Evolutionary conservation across 768 basidiomycete species (phyloP), one percentile per base, ranked within the genome.

Genomic region (Coprinellus micaceus): DNA sequence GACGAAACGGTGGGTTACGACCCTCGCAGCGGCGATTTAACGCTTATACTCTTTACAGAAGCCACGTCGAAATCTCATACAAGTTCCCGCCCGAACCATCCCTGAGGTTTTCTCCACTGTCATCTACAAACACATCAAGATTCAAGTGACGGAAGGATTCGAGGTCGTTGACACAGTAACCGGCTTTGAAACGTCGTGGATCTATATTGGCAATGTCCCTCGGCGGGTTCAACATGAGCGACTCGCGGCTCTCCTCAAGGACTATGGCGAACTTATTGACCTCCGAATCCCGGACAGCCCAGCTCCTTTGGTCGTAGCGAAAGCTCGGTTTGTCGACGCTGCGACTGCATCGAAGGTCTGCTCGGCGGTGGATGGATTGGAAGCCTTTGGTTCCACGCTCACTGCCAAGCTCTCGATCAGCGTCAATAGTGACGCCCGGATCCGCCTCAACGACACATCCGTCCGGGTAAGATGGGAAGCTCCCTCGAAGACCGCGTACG

Each of bases 161-260:
- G 89, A 93, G 60, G 83, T 62, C 28, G 41, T 47, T 3, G 52
- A 56, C 2, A 17, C 90, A 45, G 78, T 78, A 29, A 66, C 81
- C 0, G 90, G 91, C 0, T 88, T 90, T 40, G 89, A 93, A 62
- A 84, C 85, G 0, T 79, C 78, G 5, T 83, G 82, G 73, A 63
- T 91, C 9, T 71, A 77, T 36, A 59, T 92, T 1, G 72, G 73
- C 4, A 80, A 84, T 22, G 63, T 91, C 3, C 79, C 81, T 0
- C 37, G 58, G 0, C 58, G 58, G 0, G 71, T 77, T 13, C 67
- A 70, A 1, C 59, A 69, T 0, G 62, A 58, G 0, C 68, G 70
- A 0, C 56, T 91, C 9, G 58, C 58, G 2, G 39, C 62, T 1
- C 51, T 83, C 0, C 69, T 88, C 17, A 46, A 62, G 0, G 67